Conservation (phyloP, 202 grass and related monocot genomes). For the Schoenoplectus tabernaemontani region DNA sequence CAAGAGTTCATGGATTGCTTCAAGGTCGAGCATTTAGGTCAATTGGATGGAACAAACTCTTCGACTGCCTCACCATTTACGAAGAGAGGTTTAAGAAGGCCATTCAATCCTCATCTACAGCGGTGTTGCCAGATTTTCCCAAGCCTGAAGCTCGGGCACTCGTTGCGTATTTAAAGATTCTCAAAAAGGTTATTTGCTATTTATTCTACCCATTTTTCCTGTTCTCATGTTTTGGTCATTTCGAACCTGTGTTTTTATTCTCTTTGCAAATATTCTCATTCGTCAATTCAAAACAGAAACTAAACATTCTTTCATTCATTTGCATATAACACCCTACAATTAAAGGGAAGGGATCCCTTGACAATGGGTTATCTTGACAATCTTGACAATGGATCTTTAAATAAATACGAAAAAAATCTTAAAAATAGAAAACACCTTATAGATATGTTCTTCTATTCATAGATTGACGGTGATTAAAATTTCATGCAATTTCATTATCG, state of each 20-base stretch:
- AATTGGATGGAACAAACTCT: constrained; percentile 88
- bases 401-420: too few species aligned
- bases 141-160: constrained; percentile 90
- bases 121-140: constrained; percentile 71
- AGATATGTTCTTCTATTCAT: too few species aligned
- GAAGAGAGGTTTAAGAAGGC: constrained; percentile 88
- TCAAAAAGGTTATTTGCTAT: constrained; percentile 62
- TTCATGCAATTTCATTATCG: too few species aligned
- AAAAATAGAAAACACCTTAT: too few species aligned
- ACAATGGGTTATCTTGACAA: too few species aligned
- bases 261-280: not conserved
- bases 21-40: constrained; percentile 83
- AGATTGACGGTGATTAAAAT: too few species aligned
- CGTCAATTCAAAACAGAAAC: too few species aligned
- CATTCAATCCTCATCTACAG: constrained; percentile 63
- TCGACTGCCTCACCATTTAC: constrained; percentile 94
- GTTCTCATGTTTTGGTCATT: constrained; percentile 2
- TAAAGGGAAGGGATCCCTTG: too few species aligned
- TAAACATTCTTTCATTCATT: not conserved
- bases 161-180: constrained; percentile 79
- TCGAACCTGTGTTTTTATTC: not conserved
- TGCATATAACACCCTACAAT: too few species aligned
- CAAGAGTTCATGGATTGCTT: constrained; percentile 78
- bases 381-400: too few species aligned
- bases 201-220: constrained; percentile 13